Percentiles rank a stretch among this genome's conserved stretches.
Conservation (phyloP, 345 rosid species). For the Populus davidiana region DNA sequence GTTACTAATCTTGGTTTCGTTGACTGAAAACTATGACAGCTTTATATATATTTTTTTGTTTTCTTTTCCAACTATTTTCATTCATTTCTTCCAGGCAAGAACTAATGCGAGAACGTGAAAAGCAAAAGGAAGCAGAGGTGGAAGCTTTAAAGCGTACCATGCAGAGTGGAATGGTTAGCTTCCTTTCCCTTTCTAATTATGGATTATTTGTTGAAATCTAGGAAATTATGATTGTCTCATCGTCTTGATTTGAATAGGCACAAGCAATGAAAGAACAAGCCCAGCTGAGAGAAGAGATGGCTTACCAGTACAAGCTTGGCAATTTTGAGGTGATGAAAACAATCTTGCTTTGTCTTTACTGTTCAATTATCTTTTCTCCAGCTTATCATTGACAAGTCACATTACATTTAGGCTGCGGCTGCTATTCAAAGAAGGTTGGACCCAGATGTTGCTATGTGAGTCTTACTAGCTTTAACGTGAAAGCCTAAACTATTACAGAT, state of each 20-base stretch:
- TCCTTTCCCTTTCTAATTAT: not conserved
- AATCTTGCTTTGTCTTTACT: not conserved
- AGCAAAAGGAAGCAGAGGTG: conserved; percentile 83
- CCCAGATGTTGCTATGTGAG: conserved; percentile 66
- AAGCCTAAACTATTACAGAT: too few relatives aligned
- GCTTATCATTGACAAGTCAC: not conserved
- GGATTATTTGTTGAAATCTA: not conserved
- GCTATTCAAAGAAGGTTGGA: conserved; percentile 75
- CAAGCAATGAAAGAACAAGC: conserved; percentile 99
- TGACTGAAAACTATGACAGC: not conserved
- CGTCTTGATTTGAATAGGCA: conserved; percentile 45
- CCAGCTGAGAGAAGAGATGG: conserved; percentile 88
- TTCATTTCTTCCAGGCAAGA: conserved; percentile 54
- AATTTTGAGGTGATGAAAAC: conserved; percentile 62
- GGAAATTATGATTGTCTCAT: not conserved
- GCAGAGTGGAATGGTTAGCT: conserved; percentile 97
- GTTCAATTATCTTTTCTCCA: not conserved
- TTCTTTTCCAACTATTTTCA: not conserved
- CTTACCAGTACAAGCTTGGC: conserved; percentile 83
- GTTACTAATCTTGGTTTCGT: not conserved
- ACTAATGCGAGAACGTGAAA: conserved; percentile 69
- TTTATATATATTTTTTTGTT: not conserved
- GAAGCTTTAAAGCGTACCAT: conserved; percentile 66
- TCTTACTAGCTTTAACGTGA: not conserved
- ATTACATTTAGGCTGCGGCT: conserved; percentile 53